phyloP scores from a whole-genome alignment of 208 protist genomes.

The Leishmania braziliensis region DNA sequence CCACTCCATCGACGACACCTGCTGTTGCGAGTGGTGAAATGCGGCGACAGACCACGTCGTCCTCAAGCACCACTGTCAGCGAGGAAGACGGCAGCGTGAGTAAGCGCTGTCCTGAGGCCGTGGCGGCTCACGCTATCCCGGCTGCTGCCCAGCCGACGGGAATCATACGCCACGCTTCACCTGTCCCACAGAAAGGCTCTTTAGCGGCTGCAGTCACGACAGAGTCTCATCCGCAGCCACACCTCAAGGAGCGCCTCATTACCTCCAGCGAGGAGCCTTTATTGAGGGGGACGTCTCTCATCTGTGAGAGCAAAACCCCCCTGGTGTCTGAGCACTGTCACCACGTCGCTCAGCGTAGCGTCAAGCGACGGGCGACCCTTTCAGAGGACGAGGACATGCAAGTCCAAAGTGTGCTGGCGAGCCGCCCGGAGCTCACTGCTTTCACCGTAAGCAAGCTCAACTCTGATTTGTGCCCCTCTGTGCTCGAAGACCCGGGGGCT shows the following conservation, averaged over 20 bases:
- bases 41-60: background rate
- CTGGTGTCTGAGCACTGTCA: slow-evolving; percentile 4
- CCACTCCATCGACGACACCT: background rate
- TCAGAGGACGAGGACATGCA: background rate
- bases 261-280: background rate
- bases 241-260: background rate
- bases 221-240: background rate
- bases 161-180: background rate
- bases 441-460: background rate
- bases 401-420: background rate
- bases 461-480: slow-evolving; percentile 13
- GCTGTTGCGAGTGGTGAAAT: background rate
- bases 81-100: background rate
- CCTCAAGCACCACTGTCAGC: background rate
- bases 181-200: background rate
- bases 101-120: background rate
- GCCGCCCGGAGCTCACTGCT: slow-evolving; percentile 11
- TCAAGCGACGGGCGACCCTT: slow-evolving; percentile 10
- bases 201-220: background rate
- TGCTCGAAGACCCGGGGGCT: slow-evolving; percentile 2
- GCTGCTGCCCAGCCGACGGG: background rate
- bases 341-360: slow-evolving; percentile 9
- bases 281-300: slow-evolving; percentile 2
- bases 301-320: slow-evolving; percentile 4
- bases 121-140: background rate